Percentiles rank a stretch among this genome's conserved stretches.
Evolutionary conservation across 495 filamentous ascomycete genomes (phyloP).

Genomic region (Hypoxylon lenormandii): DNA sequence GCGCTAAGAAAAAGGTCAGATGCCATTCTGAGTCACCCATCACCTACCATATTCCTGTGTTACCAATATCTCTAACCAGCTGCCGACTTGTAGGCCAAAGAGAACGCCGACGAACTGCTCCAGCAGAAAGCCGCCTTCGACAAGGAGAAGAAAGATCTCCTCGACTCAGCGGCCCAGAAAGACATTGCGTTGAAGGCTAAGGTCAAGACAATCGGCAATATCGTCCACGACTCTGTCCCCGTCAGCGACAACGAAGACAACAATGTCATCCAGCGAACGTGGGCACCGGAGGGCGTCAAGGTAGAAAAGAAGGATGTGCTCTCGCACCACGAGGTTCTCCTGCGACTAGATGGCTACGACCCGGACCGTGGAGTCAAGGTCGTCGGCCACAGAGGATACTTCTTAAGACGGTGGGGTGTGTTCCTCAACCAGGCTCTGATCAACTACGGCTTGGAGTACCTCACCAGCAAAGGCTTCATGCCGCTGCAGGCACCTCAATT

Average conservation of each 20-base stretch:
- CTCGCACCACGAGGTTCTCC: conserved; percentile 94
- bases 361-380: conserved; percentile 93
- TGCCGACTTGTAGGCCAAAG: conserved; percentile 72
- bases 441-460: conserved; percentile 93
- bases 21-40: conserved; percentile 35
- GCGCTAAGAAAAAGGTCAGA: conserved; percentile 86
- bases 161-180: conserved; percentile 78
- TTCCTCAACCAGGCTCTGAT: conserved; percentile 91
- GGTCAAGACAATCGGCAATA: conserved; percentile 87
- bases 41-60: not conserved
- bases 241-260: conserved; percentile 91
- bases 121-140: conserved; percentile 79
- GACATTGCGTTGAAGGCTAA: conserved; percentile 77
- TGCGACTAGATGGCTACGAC: conserved; percentile 89
- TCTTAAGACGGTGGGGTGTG: conserved; percentile 87
- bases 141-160: conserved; percentile 80
- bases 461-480: conserved; percentile 80
- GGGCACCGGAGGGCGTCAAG: conserved; percentile 78
- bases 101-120: conserved; percentile 80
- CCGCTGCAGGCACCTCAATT: conserved; percentile 93
- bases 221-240: conserved; percentile 93
- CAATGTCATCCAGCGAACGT: conserved; percentile 79
- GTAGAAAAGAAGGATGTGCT: conserved; percentile 77
- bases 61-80: conserved; percentile 12
- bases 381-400: conserved; percentile 95